Base-by-base conservation (phyloP, 2,329 filamentous ascomycete genomes). In the Colletotrichum echinochloae region DNA sequence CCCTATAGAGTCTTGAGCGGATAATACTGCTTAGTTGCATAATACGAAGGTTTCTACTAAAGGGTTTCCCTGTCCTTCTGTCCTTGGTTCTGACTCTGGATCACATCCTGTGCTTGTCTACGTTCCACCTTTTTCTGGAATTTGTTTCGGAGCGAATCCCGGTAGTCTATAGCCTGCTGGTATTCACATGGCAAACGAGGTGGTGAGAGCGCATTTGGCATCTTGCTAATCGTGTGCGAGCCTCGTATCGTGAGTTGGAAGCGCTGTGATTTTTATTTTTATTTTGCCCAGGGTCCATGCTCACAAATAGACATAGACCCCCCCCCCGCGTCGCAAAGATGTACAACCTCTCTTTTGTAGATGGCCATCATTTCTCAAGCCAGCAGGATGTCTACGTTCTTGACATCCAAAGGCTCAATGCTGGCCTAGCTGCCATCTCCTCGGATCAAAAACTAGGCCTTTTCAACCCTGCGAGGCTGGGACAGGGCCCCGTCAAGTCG, bases 391-490 rank as follows among this genome's bases (percentile, higher is more conserved):
- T 86, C 61, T 92, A 91, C 77, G 85, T 91, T 41, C 85, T 90
- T 60, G 85, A 89, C 70, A 82, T 92, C 62, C 81, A 86, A 33
- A 84, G 86, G n/a, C 81, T 87, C 5, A 74, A 81, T 0, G 77
- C 81, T 1, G 83, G 86, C 6, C 83, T 92, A 49, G 89, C 88
- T 1, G 86, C 88, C 20, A 91, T 92, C 66, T 88, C 90, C 3
- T 93, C 92, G 0, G 91, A 94, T 80, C 89, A 93, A 79, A 86
- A 84, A n/a, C 83, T 95, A 26, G 87, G 88, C 35, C 80, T 93
- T 23, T 87, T 94, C 73, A 86, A 92, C 77, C 87, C 90, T 0
- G 73, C 82, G 1, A 85, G 84, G 30, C 82, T 94, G 30, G 83
- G 83, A 64, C 77, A 83, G 3, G 84, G 87, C 0, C 85, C 87